phyloP scores from a whole-genome alignment of 768 basidiomycete species.

The Leucosporidium yakuticum region DNA sequence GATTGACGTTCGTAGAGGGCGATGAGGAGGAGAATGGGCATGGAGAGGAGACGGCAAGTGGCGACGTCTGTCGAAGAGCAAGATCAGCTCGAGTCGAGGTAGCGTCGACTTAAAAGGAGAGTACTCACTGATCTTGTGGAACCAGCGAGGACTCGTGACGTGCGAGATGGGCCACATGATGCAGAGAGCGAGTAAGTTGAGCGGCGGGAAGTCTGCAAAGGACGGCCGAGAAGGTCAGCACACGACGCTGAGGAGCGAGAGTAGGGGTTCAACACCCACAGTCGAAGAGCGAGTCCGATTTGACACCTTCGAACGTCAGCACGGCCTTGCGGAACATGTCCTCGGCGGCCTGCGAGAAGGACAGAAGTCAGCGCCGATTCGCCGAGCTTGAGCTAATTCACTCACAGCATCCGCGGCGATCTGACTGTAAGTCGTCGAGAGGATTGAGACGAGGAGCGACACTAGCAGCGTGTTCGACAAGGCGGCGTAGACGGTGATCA shows the following conservation, averaged over 20 bases:
- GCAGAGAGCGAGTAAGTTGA: constrained; percentile 79
- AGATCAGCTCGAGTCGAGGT: neutral
- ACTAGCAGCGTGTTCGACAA: constrained; percentile 85
- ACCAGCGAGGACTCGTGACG: constrained; percentile 86
- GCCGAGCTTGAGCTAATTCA: neutral
- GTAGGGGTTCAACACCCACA: constrained; percentile 14
- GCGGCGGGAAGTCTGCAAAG: constrained; percentile 64
- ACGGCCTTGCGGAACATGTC: constrained; percentile 94
- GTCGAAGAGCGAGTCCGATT: constrained; percentile 37
- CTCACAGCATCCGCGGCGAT: constrained; percentile 78
- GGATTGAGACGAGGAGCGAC: constrained; percentile 57
- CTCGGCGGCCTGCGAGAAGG: constrained; percentile 46
- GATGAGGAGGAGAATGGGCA: constrained; percentile 34
- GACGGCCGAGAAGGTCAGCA: constrained; percentile 8
- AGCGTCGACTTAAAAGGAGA: neutral
- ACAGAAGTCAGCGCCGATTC: constrained; percentile 11
- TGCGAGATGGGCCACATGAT: constrained; percentile 84
- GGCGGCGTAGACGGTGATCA: constrained; percentile 74
- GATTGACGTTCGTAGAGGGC: constrained; percentile 32
- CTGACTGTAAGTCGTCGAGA: constrained; percentile 87
- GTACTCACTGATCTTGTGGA: constrained; percentile 60
- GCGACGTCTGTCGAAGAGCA: constrained; percentile 15
- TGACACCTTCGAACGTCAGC: constrained; percentile 79
- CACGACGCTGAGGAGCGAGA: neutral
- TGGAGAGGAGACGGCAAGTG: constrained; percentile 27